Evolutionary conservation across 108 stramenopile genomes (phyloP), one percentile per base, ranked within the genome.

Genomic region (Nitzschia putrida): DNA sequence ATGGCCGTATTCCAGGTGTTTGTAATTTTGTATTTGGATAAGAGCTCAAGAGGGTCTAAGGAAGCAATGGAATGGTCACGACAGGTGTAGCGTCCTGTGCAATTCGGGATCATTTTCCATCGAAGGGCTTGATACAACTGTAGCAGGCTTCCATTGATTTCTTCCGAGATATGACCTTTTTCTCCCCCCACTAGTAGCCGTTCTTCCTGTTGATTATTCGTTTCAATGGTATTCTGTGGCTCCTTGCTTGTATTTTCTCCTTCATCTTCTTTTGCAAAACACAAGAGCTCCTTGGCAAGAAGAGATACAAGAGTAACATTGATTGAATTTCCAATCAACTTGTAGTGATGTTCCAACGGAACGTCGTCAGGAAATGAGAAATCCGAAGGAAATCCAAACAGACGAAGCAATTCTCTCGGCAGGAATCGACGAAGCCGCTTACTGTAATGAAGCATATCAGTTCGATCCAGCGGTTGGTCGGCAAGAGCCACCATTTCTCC

Each of bases 71-170:
- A 61, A 55, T 80, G 79, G 57, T 83, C 83, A 18, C 77, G 71
- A 24, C 83, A 83, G 29, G 69, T 83, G 39, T 80, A 80, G 11
- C 83, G 47, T 14, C 79, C 83, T 39, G 83, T 83, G 52, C 83
- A 83, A 57, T 80, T 83, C 4, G 76, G 72, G 47, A 83, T 77
- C 69, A 68, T 73, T 53, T 80, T 80, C 79, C 83, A 83, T 12
- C 69, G 57, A 60, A 69, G 74, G 26, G 53, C 23, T n/a, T 70
- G 65, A 54, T 71, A 83, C 22, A 80, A 39, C 56, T 45, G 34
- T n/a, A 74, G 64, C 34, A 83, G 71, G 40, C 61, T 59, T 60
- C 74, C 55, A 50, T 73, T 64, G 8, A 53, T 77, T 41, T 68
- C 63, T 66, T 83, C 82, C 9, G 44, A 53, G 9, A 83, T 54